Conservation (phyloP, 129 eudicot genomes). For the Helianthus tuberosus region DNA sequence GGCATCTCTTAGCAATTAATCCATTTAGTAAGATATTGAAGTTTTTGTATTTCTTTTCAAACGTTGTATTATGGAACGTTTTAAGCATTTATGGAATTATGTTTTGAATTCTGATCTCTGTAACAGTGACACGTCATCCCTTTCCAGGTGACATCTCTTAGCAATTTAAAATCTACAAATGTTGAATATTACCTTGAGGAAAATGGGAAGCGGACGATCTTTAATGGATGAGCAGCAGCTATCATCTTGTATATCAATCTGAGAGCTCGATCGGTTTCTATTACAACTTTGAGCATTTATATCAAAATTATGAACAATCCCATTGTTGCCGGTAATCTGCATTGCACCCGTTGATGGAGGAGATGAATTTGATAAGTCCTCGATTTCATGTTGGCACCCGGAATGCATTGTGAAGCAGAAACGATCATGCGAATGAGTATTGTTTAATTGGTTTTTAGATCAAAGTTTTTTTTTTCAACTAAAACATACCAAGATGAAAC, state of each 20-base stretch:
- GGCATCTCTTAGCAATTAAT: too few species aligned
- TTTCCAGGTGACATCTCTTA: neutral
- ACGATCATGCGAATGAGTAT: conserved; percentile 5
- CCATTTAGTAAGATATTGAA: neutral
- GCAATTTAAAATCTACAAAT: too few species aligned
- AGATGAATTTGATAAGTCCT: conserved; percentile 51
- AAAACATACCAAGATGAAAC: conserved; percentile 44
- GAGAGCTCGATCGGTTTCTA: conserved; percentile 57
- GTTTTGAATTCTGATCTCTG: neutral
- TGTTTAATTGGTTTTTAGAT: conserved; percentile 28
- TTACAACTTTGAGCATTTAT: conserved; percentile 58
- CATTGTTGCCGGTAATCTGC: conserved; percentile 64
- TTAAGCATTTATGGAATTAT: neutral
- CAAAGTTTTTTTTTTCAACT: conserved; percentile 36
- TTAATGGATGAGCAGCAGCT: conserved; percentile 22
- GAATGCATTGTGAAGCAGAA: conserved; percentile 44
- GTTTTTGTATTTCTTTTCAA: neutral
- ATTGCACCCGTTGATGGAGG: conserved; percentile 57
- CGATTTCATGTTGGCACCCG: conserved; percentile 57
- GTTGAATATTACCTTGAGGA: conserved; percentile 58
- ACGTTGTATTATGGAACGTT: neutral
- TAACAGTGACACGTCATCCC: neutral
- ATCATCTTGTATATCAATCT: conserved; percentile 70
- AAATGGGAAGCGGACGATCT: conserved; percentile 84
- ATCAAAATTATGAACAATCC: conserved; percentile 60